Percentiles rank a stretch among this genome's conserved stretches.
Evolutionary conservation across 2,329 filamentous ascomycete species (phyloP).

Genomic region (Cordyceps tenuipes): DNA sequence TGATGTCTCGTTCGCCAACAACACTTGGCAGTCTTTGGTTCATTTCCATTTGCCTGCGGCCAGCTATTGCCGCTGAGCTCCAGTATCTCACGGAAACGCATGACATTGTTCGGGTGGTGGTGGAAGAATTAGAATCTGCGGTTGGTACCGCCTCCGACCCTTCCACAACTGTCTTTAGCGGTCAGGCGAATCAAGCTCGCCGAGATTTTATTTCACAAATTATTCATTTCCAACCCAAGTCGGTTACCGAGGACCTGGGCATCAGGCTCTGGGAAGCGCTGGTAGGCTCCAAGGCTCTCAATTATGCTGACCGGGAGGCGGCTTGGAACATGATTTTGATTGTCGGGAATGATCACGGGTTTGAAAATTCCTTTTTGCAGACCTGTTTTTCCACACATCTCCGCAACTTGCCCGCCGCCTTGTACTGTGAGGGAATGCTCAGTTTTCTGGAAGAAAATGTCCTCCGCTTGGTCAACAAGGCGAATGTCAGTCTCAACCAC

Average conservation of each 20-base stretch:
- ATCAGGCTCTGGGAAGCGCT: constrained; percentile 63
- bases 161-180: constrained; percentile 30
- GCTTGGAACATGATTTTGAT: constrained; percentile 61
- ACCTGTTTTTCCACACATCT: constrained; percentile 49
- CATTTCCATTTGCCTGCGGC: constrained; percentile 42
- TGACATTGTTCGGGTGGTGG: constrained; percentile 50
- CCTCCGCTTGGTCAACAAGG: constrained; percentile 37
- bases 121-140: constrained; percentile 56
- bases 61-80: constrained; percentile 42
- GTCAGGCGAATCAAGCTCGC: constrained; percentile 41
- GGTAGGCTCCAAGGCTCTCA: constrained; percentile 55
- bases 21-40: constrained; percentile 68
- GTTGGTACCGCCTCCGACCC: constrained; percentile 18
- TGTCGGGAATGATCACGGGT: constrained; percentile 33
- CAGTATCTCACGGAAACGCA: constrained; percentile 51
- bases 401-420: constrained; percentile 45
- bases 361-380: constrained; percentile 46
- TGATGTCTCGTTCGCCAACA: constrained; percentile 52
- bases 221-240: constrained; percentile 51
- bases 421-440: constrained; percentile 53
- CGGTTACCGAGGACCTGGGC: constrained; percentile 55
- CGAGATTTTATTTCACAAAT: constrained; percentile 51
- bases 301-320: constrained; percentile 50
- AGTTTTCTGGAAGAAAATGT: constrained; percentile 52
- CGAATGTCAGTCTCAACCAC: constrained; percentile 40